These are phyloP conservation scores for Cercis canadensis DNA, from an alignment of 306 rosid species.

Conservation along the genomic window DNA sequence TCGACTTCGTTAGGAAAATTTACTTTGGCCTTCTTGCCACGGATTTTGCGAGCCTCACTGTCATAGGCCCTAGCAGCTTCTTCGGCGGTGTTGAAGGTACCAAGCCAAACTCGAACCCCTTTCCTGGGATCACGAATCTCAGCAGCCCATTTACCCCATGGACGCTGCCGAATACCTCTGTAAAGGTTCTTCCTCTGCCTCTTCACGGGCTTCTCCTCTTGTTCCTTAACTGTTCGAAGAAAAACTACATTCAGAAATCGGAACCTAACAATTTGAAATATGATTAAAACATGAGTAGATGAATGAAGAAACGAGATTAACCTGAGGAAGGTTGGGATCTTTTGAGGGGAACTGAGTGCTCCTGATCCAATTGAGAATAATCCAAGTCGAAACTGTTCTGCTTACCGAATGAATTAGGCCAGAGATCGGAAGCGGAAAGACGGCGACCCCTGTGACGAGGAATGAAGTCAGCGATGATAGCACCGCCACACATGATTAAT, in stretches of 20 bases:
- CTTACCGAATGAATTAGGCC: slow-evolving; percentile 66
- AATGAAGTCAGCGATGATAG: slow-evolving; percentile 65
- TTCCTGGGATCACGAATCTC: slow-evolving; percentile 95
- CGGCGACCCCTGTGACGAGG: slow-evolving; percentile 62
- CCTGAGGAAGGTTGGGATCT: slow-evolving; percentile 55
- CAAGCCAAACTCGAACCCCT: slow-evolving; percentile 96
- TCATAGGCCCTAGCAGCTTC: slow-evolving; percentile 98
- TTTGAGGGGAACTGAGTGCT: slow-evolving; percentile 40
- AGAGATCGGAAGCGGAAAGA: slow-evolving; percentile 52
- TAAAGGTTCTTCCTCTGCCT: slow-evolving; percentile 85
- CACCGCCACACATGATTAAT: slow-evolving; percentile 83
- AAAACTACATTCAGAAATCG: slow-evolving; percentile 15
- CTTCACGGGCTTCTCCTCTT: slow-evolving; percentile 64
- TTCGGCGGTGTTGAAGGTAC: slow-evolving; percentile 89
- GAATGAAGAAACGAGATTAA: not conserved
- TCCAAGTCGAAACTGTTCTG: slow-evolving; percentile 33
- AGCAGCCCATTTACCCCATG: slow-evolving; percentile 98
- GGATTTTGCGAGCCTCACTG: slow-evolving; percentile 83
- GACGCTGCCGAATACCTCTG: slow-evolving; percentile 94
- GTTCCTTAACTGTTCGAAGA: slow-evolving; percentile 45
- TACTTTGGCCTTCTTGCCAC: slow-evolving; percentile 90
- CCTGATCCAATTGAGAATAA: not conserved
- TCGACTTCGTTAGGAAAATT: slow-evolving; percentile 85
- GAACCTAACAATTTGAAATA: not conserved
- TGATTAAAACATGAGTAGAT: too few species aligned